Percentiles rank a stretch among this genome's conserved stretches.
phyloP scores from a whole-genome alignment of 441 rosid genomes.

The Euphorbia schlechtendalii region DNA sequence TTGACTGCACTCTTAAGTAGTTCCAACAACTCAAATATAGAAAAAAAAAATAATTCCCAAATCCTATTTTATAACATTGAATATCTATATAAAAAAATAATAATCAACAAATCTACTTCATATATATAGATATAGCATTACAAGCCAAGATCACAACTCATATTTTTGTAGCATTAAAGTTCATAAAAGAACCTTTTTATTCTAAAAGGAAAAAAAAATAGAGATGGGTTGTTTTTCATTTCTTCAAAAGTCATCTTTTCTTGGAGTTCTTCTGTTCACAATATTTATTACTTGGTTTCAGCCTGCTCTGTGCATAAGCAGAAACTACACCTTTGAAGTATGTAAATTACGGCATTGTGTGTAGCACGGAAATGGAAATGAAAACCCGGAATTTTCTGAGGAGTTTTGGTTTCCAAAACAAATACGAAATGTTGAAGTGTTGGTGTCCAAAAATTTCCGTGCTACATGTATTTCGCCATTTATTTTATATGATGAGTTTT shows the following conservation, averaged over 20 bases:
- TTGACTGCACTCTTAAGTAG: slow-evolving; percentile 28
- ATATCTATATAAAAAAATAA: too few relatives aligned
- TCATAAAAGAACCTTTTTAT: not conserved
- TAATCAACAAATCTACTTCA: not conserved
- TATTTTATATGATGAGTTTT: too few relatives aligned
- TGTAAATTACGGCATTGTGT: slow-evolving; percentile 4
- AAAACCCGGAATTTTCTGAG: too few relatives aligned
- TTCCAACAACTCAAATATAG: slow-evolving; percentile 10
- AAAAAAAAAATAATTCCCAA: not conserved
- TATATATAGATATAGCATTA: slow-evolving; percentile 5
- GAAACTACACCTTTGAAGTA: slow-evolving; percentile 43
- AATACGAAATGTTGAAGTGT: too few relatives aligned
- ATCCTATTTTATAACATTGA: not conserved
- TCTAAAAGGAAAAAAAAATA: not conserved
- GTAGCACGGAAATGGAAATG: too few relatives aligned
- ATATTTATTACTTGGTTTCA: slow-evolving; percentile 17
- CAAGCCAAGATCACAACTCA: slow-evolving; percentile 1
- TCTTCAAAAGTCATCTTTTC: slow-evolving; percentile 20
- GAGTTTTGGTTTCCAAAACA: too few relatives aligned
- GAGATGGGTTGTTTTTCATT: slow-evolving; percentile 33
- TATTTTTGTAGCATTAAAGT: not conserved
- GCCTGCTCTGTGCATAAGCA: slow-evolving; percentile 24
- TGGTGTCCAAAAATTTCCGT: too few relatives aligned
- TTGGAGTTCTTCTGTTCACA: slow-evolving; percentile 24
- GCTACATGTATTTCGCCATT: too few relatives aligned